Evolutionary conservation across 2,329 filamentous ascomycete species (phyloP).

Genomic region (Neofusicoccum kwambonambiense): DNA sequence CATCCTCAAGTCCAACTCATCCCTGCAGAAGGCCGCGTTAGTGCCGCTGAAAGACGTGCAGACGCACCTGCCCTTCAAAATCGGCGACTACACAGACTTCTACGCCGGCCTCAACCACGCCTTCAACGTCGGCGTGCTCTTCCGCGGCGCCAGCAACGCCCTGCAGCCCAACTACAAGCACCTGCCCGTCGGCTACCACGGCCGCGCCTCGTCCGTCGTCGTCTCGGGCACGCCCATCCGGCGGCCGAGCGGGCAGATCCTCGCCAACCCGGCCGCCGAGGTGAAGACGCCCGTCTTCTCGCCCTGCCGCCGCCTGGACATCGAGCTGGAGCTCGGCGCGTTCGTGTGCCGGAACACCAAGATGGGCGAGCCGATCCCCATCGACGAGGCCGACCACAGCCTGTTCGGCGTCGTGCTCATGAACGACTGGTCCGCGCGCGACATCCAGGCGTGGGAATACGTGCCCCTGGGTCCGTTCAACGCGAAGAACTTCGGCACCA

Average conservation of each 20-base stretch:
- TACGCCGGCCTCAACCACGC: constrained; percentile 80
- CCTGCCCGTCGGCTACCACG: constrained; percentile 79
- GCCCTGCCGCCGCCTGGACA: constrained; percentile 67
- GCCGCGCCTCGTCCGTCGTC: constrained; percentile 72
- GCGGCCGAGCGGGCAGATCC: constrained; percentile 73
- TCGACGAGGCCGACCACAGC: constrained; percentile 65
- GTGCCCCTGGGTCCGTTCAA: constrained; percentile 80
- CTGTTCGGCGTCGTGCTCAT: constrained; percentile 79
- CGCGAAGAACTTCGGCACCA: constrained; percentile 78
- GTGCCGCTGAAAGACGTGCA: constrained; percentile 59
- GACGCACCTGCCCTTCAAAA: constrained; percentile 71
- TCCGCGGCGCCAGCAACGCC: constrained; percentile 70
- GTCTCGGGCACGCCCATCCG: constrained; percentile 70
- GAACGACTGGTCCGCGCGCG: constrained; percentile 85
- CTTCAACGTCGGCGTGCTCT: constrained; percentile 68
- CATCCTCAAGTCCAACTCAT: constrained; percentile 61
- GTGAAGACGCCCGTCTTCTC: constrained; percentile 63
- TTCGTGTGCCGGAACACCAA: constrained; percentile 67
- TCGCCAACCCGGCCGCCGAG: constrained; percentile 61
- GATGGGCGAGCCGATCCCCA: constrained; percentile 62
- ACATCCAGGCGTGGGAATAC: constrained; percentile 84
- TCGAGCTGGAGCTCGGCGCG: constrained; percentile 77
- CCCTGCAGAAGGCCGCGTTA: constrained; percentile 58
- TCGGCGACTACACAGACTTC: constrained; percentile 84
- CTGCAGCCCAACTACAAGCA: constrained; percentile 80